These are phyloP conservation scores for Escallonia herrerae DNA, from an alignment of 129 eudicot species.

Conservation along the genomic window DNA sequence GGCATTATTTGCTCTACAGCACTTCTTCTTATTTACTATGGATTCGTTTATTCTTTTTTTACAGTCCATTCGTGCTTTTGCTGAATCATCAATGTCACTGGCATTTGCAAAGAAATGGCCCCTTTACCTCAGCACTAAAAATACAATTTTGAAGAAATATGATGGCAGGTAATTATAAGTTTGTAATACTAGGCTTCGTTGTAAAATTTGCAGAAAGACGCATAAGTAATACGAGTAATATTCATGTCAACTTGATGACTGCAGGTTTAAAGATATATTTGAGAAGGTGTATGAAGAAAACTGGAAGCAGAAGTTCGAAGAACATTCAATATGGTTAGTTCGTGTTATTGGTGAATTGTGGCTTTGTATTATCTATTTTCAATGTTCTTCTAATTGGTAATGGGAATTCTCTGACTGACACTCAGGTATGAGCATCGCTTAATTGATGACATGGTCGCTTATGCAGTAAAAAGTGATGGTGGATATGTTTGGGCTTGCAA, in stretches of 20 bases:
- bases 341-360: background rate
- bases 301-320: constrained; percentile 84
- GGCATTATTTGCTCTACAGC: background rate
- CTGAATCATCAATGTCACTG: constrained; percentile 94
- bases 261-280: constrained; percentile 94
- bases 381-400: background rate
- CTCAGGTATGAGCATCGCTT: constrained; percentile 94
- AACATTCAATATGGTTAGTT: constrained; percentile 62
- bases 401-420: background rate
- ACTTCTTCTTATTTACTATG: constrained; percentile 4
- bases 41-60: constrained; percentile 2
- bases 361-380: background rate
- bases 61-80: constrained; percentile 90
- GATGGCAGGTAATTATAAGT: constrained; percentile 73
- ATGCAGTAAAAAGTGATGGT: constrained; percentile 87
- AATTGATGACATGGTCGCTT: constrained; percentile 99
- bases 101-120: constrained; percentile 96
- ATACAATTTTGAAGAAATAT: constrained; percentile 89
- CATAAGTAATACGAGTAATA: background rate
- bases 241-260: background rate
- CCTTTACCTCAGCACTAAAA: constrained; percentile 88
- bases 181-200: constrained; percentile 1
- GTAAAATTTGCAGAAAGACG: background rate
- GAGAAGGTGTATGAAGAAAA: constrained; percentile 89
- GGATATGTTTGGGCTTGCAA: constrained; percentile 99